Conservation (phyloP, 805 yeast genomes). For the Candida lessepsii region DNA sequence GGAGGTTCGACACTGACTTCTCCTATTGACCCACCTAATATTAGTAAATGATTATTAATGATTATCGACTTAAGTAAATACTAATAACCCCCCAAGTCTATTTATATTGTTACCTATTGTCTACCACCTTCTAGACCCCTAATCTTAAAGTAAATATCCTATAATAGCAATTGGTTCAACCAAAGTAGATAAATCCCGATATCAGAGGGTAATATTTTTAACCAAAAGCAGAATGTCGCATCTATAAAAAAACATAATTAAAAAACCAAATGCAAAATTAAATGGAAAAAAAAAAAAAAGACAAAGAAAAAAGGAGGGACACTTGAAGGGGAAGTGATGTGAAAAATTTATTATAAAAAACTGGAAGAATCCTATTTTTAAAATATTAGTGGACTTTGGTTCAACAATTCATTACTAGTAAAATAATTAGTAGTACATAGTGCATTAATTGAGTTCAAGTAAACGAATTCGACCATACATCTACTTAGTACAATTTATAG, state of each 20-base stretch:
- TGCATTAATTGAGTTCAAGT: not conserved
- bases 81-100: too few relatives aligned
- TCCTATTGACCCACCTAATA: not conserved
- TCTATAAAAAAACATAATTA: constrained; percentile 1
- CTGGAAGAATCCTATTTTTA: constrained; percentile 2
- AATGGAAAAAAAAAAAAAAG: constrained; percentile 1
- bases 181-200: constrained; percentile 4
- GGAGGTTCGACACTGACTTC: constrained; percentile 2
- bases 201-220: constrained; percentile 4
- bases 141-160: too few relatives aligned
- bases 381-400: constrained; percentile 2
- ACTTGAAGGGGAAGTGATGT: constrained; percentile 7
- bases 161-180: not conserved
- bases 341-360: constrained; percentile 6
- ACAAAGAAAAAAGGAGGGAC: constrained; percentile 8
- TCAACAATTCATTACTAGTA: constrained; percentile 1
- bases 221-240: constrained; percentile 7
- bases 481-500: constrained; percentile 3
- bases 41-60: not conserved
- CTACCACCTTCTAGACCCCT: too few relatives aligned
- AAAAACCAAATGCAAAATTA: not conserved
- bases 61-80: too few relatives aligned
- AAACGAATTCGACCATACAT: too few relatives aligned
- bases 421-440: not conserved
- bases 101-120: too few relatives aligned